Conservation (phyloP, 2,329 filamentous ascomycete species). For the Microdochium paspali region DNA sequence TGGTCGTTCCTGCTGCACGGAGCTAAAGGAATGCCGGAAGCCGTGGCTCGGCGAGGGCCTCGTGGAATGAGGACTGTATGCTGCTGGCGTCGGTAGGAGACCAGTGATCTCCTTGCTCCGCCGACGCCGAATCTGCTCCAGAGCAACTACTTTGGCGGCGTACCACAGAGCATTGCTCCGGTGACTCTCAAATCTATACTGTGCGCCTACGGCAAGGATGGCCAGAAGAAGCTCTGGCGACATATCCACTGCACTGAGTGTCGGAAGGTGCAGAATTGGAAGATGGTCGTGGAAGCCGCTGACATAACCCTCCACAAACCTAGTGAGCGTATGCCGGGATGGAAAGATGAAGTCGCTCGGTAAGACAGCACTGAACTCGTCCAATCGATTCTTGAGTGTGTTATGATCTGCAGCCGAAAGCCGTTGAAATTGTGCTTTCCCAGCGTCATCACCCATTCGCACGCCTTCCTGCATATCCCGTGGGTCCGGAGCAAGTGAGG, state of each 20-base stretch:
- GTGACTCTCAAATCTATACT: slow-evolving; percentile 54
- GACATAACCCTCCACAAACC: slow-evolving; percentile 63
- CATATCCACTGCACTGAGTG: slow-evolving; percentile 52
- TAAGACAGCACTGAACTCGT: slow-evolving; percentile 51
- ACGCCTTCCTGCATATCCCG: slow-evolving; percentile 30
- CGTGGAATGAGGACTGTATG: slow-evolving; percentile 51
- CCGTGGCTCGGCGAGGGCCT: slow-evolving; percentile 47
- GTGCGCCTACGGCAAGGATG: slow-evolving; percentile 57
- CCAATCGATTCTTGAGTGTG: slow-evolving; percentile 46
- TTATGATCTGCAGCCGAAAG: slow-evolving; percentile 46
- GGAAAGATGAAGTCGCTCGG: slow-evolving; percentile 58
- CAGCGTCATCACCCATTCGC: slow-evolving; percentile 30
- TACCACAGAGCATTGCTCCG: slow-evolving; percentile 53
- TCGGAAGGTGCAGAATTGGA: slow-evolving; percentile 58
- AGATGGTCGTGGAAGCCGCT: slow-evolving; percentile 53
- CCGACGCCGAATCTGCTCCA: slow-evolving; percentile 48
- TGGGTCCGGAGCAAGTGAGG: slow-evolving; percentile 43
- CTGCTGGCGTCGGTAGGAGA: slow-evolving; percentile 44
- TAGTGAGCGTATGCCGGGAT: slow-evolving; percentile 56
- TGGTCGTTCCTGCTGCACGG: slow-evolving; percentile 45
- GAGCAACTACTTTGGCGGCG: slow-evolving; percentile 46
- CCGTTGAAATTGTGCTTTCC: slow-evolving; percentile 28
- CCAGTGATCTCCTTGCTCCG: slow-evolving; percentile 48
- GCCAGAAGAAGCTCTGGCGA: slow-evolving; percentile 60
- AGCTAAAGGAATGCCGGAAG: slow-evolving; percentile 49